phyloP scores from a whole-genome alignment of 1,284 basidiomycete species.

The Pseudozyma sp. region DNA sequence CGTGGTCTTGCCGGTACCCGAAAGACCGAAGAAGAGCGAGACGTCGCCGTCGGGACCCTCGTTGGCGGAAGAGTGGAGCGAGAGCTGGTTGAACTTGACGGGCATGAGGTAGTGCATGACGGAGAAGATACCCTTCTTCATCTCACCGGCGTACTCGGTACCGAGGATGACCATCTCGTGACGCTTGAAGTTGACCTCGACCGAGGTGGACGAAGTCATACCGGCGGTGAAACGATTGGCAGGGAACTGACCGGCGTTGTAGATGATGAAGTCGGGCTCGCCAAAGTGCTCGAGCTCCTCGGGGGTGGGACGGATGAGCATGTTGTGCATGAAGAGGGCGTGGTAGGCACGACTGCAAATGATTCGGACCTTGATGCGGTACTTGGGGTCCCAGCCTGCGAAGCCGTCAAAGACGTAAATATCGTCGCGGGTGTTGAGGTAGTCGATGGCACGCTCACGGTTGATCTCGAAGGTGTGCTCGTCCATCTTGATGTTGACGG shows the following conservation, averaged over 20 bases:
- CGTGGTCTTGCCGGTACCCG: conserved; percentile 93
- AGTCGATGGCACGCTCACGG: conserved; percentile 99
- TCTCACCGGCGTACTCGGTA: conserved; percentile 99
- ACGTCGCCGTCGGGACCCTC: conserved; percentile 92
- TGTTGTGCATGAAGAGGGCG: conserved; percentile 93
- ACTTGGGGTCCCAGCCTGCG: conserved; percentile 98
- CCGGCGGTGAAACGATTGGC: conserved; percentile 99
- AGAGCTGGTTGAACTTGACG: conserved; percentile 97
- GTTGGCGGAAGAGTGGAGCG: conserved; percentile 98
- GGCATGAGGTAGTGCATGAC: conserved; percentile 99
- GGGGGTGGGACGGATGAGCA: conserved; percentile 97
- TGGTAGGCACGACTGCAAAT: conserved; percentile 99
- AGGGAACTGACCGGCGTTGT: conserved; percentile 99
- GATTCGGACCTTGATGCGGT: conserved; percentile 99
- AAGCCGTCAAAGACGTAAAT: conserved; percentile 99
- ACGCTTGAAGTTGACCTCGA: conserved; percentile 99
- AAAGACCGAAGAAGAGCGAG: conserved; percentile 98
- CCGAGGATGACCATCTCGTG: conserved; percentile 99
- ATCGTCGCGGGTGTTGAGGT: conserved; percentile 94
- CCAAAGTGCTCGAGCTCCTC: conserved; percentile 95
- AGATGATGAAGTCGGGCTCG: conserved; percentile 99
- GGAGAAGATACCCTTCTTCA: conserved; percentile 99
- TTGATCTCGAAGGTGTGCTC: conserved; percentile 99
- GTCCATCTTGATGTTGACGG: conserved; percentile 99
- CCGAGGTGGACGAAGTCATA: conserved; percentile 98